Evolutionary conservation across 2,329 filamentous ascomycete genomes (phyloP).

Genomic region (Didymella lethalis): DNA sequence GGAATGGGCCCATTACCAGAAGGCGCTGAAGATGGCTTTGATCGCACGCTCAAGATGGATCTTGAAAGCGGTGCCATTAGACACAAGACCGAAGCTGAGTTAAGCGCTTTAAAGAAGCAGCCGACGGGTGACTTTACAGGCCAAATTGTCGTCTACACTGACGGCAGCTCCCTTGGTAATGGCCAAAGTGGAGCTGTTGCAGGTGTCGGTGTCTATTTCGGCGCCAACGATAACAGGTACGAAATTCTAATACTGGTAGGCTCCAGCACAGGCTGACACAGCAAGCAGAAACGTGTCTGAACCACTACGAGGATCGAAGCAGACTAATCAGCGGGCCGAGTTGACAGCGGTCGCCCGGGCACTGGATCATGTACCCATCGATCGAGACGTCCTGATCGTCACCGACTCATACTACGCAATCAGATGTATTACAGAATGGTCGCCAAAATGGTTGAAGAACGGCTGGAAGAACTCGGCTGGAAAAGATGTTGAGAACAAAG

Average conservation of each 20-base stretch:
- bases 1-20: slow-evolving; percentile 64
- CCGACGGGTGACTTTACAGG: slow-evolving; percentile 55
- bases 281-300: slow-evolving; percentile 73
- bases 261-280: slow-evolving; percentile 6
- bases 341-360: slow-evolving; percentile 86
- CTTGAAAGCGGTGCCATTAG: slow-evolving; percentile 62
- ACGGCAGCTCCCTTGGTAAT: slow-evolving; percentile 68
- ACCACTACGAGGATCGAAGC: slow-evolving; percentile 72
- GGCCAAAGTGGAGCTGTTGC: slow-evolving; percentile 63
- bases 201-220: slow-evolving; percentile 72
- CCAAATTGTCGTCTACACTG: slow-evolving; percentile 68
- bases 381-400: slow-evolving; percentile 76
- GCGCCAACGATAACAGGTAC: slow-evolving; percentile 64
- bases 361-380: slow-evolving; percentile 74
- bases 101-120: slow-evolving; percentile 56
- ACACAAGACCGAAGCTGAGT: slow-evolving; percentile 62
- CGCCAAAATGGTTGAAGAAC: slow-evolving; percentile 75
- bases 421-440: slow-evolving; percentile 88
- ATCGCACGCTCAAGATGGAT: slow-evolving; percentile 65
- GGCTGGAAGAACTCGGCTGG: slow-evolving; percentile 77
- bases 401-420: slow-evolving; percentile 94
- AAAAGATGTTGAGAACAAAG: slow-evolving; percentile 82
- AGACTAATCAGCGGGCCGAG: slow-evolving; percentile 98
- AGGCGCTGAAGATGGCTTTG: slow-evolving; percentile 68
- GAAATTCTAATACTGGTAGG: slow-evolving; percentile 18